Conservation (phyloP, 2,329 filamentous ascomycete genomes). For the Fusarium sp. region DNA sequence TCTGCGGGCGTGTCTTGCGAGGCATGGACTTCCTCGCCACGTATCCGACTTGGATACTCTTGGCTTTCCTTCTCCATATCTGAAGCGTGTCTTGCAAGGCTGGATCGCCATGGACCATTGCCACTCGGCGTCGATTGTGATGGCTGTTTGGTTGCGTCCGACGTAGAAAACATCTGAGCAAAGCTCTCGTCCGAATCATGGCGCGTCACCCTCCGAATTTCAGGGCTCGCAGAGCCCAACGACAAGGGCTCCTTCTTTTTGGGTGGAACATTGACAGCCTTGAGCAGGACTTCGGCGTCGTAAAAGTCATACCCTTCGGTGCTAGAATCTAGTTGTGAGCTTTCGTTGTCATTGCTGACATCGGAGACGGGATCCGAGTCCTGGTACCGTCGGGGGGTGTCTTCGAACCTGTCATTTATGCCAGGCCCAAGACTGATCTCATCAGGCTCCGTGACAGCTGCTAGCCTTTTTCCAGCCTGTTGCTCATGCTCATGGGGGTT, state of each 20-base stretch:
- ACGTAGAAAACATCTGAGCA: slow-evolving; percentile 66
- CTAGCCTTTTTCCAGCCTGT: slow-evolving; percentile 52
- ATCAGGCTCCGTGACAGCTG: slow-evolving; percentile 60
- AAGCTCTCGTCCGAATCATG: slow-evolving; percentile 69
- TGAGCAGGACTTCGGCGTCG: slow-evolving; percentile 63
- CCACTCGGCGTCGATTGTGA: slow-evolving; percentile 24
- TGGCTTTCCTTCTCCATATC: slow-evolving; percentile 45
- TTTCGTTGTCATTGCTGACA: slow-evolving; percentile 59
- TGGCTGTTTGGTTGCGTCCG: slow-evolving; percentile 53
- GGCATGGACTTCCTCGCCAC: slow-evolving; percentile 51
- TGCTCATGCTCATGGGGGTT: slow-evolving; percentile 44
- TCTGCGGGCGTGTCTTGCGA: slow-evolving; percentile 24
- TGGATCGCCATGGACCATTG: slow-evolving; percentile 40
- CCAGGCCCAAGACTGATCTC: slow-evolving; percentile 62
- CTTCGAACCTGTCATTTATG: slow-evolving; percentile 49
- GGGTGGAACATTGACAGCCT: slow-evolving; percentile 62
- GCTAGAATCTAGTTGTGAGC: slow-evolving; percentile 56
- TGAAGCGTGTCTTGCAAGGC: slow-evolving; percentile 43
- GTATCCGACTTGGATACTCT: slow-evolving; percentile 58
- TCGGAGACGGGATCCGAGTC: slow-evolving; percentile 62
- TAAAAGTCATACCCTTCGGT: slow-evolving; percentile 74
- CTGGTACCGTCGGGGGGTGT: slow-evolving; percentile 55
- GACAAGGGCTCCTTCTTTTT: slow-evolving; percentile 52
- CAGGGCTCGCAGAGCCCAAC: slow-evolving; percentile 42
- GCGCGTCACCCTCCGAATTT: slow-evolving; percentile 47